These are phyloP conservation scores for Byssoonygena ceratinophila DNA, from an alignment of 2,329 filamentous ascomycete genomes.

Conservation along the genomic window DNA sequence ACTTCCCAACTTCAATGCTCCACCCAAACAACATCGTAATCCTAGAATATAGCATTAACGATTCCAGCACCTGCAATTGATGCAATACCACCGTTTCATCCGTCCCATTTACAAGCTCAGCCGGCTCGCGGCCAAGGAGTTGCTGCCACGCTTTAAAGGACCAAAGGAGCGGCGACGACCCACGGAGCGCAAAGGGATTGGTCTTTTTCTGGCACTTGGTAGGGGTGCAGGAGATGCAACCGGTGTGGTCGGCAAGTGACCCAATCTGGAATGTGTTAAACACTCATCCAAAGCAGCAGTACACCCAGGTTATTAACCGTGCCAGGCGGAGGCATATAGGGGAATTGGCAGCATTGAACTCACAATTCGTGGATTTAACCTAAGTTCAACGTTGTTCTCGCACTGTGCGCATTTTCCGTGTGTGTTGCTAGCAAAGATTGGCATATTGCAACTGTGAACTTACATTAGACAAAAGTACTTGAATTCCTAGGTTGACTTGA, in stretches of 20 bases:
- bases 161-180: slow-evolving; percentile 37
- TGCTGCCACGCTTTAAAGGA: slow-evolving; percentile 38
- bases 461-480: not conserved
- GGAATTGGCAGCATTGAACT: not conserved
- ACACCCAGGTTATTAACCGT: too few species aligned
- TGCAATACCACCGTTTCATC: not conserved
- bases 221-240: slow-evolving; percentile 24
- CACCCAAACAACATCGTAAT: slow-evolving; percentile 17
- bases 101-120: slow-evolving; percentile 24
- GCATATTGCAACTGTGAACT: slow-evolving; percentile 30
- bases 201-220: not conserved
- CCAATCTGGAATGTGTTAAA: slow-evolving; percentile 13
- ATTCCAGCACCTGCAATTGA: slow-evolving; percentile 7
- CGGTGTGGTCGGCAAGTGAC: slow-evolving; percentile 36
- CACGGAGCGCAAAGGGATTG: slow-evolving; percentile 20
- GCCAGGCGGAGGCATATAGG: too few species aligned
- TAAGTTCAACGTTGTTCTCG: slow-evolving; percentile 13
- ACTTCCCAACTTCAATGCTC: slow-evolving; percentile 5
- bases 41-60: slow-evolving; percentile 13
- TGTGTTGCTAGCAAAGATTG: slow-evolving; percentile 36
- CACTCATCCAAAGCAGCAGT: too few species aligned
- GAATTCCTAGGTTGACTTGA: too few species aligned
- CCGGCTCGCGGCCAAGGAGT: slow-evolving; percentile 35
- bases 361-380: slow-evolving; percentile 17
- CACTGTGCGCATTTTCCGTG: slow-evolving; percentile 14